These are phyloP conservation scores for Ploettnerulaceae sp. DNA, from an alignment of 2,329 filamentous ascomycete genomes.

Conservation along the genomic window DNA sequence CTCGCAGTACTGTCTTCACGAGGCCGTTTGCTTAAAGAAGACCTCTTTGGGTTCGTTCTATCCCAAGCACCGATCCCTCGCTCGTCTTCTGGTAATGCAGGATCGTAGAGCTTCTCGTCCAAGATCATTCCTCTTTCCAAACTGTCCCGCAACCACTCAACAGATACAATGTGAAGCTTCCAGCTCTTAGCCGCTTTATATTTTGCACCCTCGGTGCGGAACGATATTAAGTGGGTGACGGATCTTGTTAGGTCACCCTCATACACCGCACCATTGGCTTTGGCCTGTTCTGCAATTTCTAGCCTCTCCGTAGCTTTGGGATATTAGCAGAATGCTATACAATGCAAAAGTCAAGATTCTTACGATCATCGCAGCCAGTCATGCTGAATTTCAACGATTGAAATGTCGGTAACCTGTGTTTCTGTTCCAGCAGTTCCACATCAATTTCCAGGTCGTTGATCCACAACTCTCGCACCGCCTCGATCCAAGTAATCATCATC, in stretches of 20 bases:
- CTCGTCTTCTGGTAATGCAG: conserved; percentile 60
- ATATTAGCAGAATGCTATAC: conserved; percentile 27
- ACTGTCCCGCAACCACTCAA: conserved; percentile 83
- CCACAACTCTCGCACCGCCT: conserved; percentile 75
- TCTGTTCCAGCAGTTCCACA: conserved; percentile 60
- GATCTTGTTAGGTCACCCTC: conserved; percentile 79
- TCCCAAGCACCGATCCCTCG: conserved; percentile 77
- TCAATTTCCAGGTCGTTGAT: conserved; percentile 73
- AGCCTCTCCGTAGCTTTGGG: conserved; percentile 58
- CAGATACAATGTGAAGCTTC: conserved; percentile 71
- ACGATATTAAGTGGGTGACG: conserved; percentile 84
- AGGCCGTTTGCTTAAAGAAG: conserved; percentile 53
- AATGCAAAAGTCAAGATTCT: conserved; percentile 34
- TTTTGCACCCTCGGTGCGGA: conserved; percentile 77
- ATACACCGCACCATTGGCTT: conserved; percentile 76
- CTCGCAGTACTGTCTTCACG: conserved; percentile 45
- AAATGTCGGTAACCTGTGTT: conserved; percentile 61
- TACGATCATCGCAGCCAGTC: conserved; percentile 67
- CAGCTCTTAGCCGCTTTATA: conserved; percentile 83
- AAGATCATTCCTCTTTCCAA: conserved; percentile 83
- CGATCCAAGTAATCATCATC: conserved; percentile 78
- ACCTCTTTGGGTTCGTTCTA: conserved; percentile 44
- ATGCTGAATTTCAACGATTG: conserved; percentile 60
- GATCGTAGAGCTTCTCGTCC: conserved; percentile 81
- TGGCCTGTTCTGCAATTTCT: conserved; percentile 57